Conservation (phyloP, 345 rosid species). For the Zanthoxylum bungeanum region DNA sequence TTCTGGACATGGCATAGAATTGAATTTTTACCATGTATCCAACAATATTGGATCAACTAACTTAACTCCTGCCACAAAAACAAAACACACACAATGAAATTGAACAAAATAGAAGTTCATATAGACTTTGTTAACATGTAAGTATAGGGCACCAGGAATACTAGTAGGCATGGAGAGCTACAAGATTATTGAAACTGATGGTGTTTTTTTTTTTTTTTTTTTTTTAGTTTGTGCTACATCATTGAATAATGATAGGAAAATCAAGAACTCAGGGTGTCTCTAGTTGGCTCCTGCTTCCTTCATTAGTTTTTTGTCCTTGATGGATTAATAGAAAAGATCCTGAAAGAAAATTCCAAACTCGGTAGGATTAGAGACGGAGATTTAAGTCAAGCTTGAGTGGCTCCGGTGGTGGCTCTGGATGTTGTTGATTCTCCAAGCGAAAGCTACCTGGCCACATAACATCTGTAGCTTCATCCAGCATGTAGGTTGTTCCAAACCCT, state of each 20-base stretch:
- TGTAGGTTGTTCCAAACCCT: conserved; percentile 36
- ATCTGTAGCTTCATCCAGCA: conserved; percentile 40
- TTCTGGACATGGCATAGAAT: neutral
- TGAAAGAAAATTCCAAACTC: conserved; percentile 16
- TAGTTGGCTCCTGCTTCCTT: conserved; percentile 20
- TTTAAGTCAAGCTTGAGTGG: conserved; percentile 49
- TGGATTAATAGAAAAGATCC: conserved; percentile 14
- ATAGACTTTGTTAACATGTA: conserved; percentile 3
- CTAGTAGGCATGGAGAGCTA: neutral
- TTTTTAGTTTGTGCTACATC: conserved; percentile 10
- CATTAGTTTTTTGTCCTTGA: conserved; percentile 28
- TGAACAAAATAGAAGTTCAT: neutral
- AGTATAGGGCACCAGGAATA: neutral
- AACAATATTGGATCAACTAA: neutral
- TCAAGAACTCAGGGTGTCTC: conserved; percentile 18
- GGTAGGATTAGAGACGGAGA: conserved; percentile 48
- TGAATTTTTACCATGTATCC: neutral
- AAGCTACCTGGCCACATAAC: conserved; percentile 78
- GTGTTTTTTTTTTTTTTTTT: too few relatives aligned
- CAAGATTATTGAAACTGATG: neutral
- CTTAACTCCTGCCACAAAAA: neutral
- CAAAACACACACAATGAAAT: too few relatives aligned
- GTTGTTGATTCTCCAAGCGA: conserved; percentile 46
- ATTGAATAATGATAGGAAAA: conserved; percentile 1
- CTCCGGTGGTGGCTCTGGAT: conserved; percentile 33